Evolutionary conservation across 2,329 filamentous ascomycete species (phyloP).

Genomic region (Drechslerella coelobrocha): DNA sequence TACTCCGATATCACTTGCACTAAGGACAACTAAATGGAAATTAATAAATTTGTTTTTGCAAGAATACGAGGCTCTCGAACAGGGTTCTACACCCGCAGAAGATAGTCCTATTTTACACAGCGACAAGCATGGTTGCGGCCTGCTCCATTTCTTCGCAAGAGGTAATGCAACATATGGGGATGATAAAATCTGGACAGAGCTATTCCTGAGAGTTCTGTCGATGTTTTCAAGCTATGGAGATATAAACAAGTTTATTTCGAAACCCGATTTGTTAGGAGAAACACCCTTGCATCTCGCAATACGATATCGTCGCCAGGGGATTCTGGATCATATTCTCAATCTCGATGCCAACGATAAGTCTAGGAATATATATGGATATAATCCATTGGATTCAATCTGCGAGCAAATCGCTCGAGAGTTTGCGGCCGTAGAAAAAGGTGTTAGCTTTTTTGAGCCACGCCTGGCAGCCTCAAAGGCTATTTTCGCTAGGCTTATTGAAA

Average conservation of each 20-base stretch:
- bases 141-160: conserved; percentile 12
- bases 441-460: neutral
- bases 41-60: conserved; percentile 14
- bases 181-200: neutral
- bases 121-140: neutral
- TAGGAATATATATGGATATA: conserved; percentile 7
- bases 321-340: conserved; percentile 3
- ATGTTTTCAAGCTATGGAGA: neutral
- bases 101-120: neutral
- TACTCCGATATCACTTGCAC: neutral
- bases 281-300: conserved; percentile 17
- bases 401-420: conserved; percentile 9
- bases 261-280: conserved; percentile 8
- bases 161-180: neutral
- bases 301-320: conserved; percentile 2
- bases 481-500: neutral
- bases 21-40: neutral
- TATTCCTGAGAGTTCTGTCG: neutral
- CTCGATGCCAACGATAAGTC: neutral
- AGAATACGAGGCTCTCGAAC: conserved; percentile 3
- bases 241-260: neutral
- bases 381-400: conserved; percentile 2
- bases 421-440: neutral
- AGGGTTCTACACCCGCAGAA: neutral
- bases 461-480: neutral